These are phyloP conservation scores for Butyriboletus loyo DNA, from an alignment of 768 basidiomycete genomes.

Conservation along the genomic window DNA sequence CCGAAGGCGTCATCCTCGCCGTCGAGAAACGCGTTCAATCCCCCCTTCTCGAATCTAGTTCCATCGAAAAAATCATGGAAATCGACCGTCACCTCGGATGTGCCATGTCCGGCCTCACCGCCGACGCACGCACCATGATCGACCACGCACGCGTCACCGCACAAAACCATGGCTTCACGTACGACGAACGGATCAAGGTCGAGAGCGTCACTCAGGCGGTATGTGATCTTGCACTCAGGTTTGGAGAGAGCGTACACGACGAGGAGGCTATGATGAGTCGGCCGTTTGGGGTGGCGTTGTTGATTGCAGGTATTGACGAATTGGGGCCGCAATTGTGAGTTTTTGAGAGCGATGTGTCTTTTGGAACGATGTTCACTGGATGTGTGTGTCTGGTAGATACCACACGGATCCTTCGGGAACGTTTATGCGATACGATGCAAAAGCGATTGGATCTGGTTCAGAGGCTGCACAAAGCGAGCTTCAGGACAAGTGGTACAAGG, in stretches of 20 bases:
- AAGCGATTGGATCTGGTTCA: conserved; percentile 97
- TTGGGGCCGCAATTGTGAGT: conserved; percentile 91
- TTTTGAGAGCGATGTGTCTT: background rate
- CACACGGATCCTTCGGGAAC: conserved; percentile 99
- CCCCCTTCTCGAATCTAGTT: conserved; percentile 88
- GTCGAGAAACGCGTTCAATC: conserved; percentile 99
- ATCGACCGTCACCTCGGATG: conserved; percentile 96
- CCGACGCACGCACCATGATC: conserved; percentile 98
- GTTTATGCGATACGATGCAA: conserved; percentile 94
- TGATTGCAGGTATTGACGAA: conserved; percentile 98
- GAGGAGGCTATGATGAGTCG: conserved; percentile 99
- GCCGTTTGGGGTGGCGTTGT: conserved; percentile 95
- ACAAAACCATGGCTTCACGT: conserved; percentile 94
- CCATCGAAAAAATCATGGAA: conserved; percentile 99
- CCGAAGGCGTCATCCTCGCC: conserved; percentile 86
- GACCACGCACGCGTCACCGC: conserved; percentile 98
- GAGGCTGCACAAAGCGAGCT: conserved; percentile 97
- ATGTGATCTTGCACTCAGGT: conserved; percentile 93
- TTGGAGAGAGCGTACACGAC: conserved; percentile 98
- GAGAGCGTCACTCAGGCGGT: conserved; percentile 98
- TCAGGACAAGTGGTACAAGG: conserved; percentile 96
- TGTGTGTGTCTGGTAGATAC: conserved; percentile 51
- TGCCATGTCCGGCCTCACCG: conserved; percentile 96
- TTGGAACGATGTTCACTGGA: conserved; percentile 2
- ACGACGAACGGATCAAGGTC: conserved; percentile 95